Evolutionary conservation across 2,329 filamentous ascomycete genomes (phyloP).

Genomic region (Fusarium sp.): DNA sequence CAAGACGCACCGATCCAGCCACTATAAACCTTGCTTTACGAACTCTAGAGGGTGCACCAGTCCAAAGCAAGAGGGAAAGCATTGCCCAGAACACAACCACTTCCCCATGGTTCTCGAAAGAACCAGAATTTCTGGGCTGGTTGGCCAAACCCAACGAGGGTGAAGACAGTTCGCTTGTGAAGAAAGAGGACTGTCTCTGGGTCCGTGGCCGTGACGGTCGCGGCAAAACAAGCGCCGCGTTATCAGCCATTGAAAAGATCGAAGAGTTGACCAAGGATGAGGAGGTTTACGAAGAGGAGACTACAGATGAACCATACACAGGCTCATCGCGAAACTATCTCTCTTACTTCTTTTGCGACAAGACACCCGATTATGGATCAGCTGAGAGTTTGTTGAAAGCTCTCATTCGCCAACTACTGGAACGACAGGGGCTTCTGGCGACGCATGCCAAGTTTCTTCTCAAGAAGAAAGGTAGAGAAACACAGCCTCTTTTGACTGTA

Average conservation of each 20-base stretch:
- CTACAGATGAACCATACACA: not conserved
- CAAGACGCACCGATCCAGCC: slow-evolving; percentile 47
- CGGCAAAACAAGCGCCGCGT: slow-evolving; percentile 53
- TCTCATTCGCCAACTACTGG: slow-evolving; percentile 50
- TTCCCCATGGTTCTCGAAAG: slow-evolving; percentile 52
- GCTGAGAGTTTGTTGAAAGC: slow-evolving; percentile 54
- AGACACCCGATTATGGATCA: slow-evolving; percentile 48
- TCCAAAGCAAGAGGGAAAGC: slow-evolving; percentile 46
- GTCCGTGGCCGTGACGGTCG: slow-evolving; percentile 53
- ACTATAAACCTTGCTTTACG: slow-evolving; percentile 47
- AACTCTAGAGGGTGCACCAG: slow-evolving; percentile 46
- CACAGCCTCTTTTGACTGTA: slow-evolving; percentile 13
- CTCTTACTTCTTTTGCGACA: slow-evolving; percentile 55
- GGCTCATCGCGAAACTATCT: slow-evolving; percentile 41
- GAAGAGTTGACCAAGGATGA: slow-evolving; percentile 40
- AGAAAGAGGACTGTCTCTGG: slow-evolving; percentile 49
- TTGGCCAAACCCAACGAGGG: slow-evolving; percentile 33
- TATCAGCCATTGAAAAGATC: slow-evolving; percentile 51
- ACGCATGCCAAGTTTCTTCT: slow-evolving; percentile 48
- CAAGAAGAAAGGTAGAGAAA: slow-evolving; percentile 37
- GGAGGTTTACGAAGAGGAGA: slow-evolving; percentile 45
- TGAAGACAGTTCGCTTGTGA: not conserved
- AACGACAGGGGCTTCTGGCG: slow-evolving; percentile 46
- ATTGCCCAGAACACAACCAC: slow-evolving; percentile 44
- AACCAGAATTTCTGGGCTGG: slow-evolving; percentile 50